Percentiles rank a stretch among this genome's conserved stretches.
phyloP scores from a whole-genome alignment of 176 grass and related monocot species.

The Dactylis glomerata region DNA sequence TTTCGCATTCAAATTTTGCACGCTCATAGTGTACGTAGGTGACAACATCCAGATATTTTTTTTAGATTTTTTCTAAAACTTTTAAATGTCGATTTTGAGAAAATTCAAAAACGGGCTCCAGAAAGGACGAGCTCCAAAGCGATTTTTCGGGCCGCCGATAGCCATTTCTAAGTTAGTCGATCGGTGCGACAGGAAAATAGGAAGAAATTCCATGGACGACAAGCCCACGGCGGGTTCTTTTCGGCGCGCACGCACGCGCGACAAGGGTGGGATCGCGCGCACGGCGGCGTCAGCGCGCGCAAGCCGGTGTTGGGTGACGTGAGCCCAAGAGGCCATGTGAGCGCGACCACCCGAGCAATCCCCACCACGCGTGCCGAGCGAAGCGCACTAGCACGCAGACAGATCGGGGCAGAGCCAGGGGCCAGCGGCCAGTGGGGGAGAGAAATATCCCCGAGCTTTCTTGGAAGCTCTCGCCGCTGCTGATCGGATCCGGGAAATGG shows the following conservation, averaged over 20 bases:
- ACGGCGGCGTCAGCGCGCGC: constrained; percentile 7
- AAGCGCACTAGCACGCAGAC: neutral
- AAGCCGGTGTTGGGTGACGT: constrained; percentile 13
- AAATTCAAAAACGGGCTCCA: too few relatives aligned
- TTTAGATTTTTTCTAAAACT: too few relatives aligned
- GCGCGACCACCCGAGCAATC: constrained; percentile 31
- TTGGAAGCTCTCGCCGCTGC: neutral
- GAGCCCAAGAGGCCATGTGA: constrained; percentile 36
- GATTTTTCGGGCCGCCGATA: too few relatives aligned
- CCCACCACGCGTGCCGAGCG: constrained; percentile 11
- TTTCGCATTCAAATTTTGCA: too few relatives aligned
- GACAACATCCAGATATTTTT: too few relatives aligned
- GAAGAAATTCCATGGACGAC: neutral
- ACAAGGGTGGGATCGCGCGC: neutral
- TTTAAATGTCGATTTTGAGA: too few relatives aligned
- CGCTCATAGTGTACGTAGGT: too few relatives aligned
- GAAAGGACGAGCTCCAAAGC: too few relatives aligned
- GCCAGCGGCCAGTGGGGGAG: neutral
- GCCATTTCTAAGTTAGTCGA: neutral
- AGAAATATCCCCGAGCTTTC: constrained; percentile 11
- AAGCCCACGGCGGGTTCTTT: neutral
- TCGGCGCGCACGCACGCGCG: neutral
- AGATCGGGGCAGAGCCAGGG: constrained; percentile 15
- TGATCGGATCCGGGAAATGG: constrained; percentile 3
- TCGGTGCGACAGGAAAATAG: neutral